Evolutionary conservation across 2,329 filamentous ascomycete species (phyloP).

Genomic region (Trichoderma sp.): DNA sequence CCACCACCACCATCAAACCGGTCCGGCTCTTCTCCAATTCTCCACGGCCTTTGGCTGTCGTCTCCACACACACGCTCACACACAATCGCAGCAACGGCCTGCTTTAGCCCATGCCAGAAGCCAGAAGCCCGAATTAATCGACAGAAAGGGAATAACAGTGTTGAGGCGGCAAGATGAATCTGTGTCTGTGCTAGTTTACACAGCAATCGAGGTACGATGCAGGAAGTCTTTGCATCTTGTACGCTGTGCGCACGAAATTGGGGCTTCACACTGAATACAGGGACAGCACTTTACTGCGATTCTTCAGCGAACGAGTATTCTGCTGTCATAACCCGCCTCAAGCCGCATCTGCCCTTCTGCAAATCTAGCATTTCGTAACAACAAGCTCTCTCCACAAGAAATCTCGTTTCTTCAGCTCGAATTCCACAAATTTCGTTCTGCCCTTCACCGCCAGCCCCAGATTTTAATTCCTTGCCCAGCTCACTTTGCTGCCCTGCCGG

Average conservation of each 20-base stretch:
- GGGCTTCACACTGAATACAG: neutral
- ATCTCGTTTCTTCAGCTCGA: neutral
- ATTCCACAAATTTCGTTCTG: slow-evolving; percentile 10
- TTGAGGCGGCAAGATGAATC: neutral
- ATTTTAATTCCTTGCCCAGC: neutral
- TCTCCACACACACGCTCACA: slow-evolving; percentile 13
- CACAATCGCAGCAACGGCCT: neutral
- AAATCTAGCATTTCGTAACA: neutral
- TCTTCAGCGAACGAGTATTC: neutral
- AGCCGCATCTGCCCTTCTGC: slow-evolving; percentile 14
- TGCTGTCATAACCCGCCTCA: neutral
- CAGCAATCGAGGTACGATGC: neutral
- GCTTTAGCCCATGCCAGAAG: neutral
- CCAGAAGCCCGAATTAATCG: neutral
- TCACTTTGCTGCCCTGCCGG: neutral
- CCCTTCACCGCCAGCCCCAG: slow-evolving; percentile 16
- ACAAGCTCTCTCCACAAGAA: neutral
- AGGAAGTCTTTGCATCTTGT: neutral
- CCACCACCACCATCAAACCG: slow-evolving; percentile 1
- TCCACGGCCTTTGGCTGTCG: neutral
- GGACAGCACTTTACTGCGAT: neutral
- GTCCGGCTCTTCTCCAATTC: slow-evolving; percentile 6
- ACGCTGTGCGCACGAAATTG: neutral
- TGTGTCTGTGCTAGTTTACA: neutral
- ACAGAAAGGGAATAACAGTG: neutral